A percentile compares a stretch with the other conserved stretches of the same genome.
These are phyloP conservation scores for Fraxinus ornus DNA, from an alignment of 305 asterid species.

Conservation along the genomic window DNA sequence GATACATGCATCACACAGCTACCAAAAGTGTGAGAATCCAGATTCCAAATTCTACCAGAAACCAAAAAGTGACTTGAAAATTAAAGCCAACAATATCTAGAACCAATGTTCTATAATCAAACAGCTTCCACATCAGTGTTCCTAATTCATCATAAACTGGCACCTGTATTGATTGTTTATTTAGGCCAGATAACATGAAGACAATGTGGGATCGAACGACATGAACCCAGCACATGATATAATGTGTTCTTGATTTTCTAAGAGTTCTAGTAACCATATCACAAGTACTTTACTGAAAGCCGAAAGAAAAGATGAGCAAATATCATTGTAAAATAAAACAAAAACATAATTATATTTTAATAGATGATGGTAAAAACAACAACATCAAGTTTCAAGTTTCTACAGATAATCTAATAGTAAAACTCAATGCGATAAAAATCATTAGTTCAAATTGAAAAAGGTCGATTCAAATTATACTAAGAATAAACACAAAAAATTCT, in stretches of 20 bases:
- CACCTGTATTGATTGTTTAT: background rate
- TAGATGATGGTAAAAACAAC: background rate
- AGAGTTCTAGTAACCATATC: background rate
- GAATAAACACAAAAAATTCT: background rate
- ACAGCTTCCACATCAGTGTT: background rate
- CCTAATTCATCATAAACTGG: background rate
- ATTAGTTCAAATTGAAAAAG: background rate
- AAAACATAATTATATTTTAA: background rate
- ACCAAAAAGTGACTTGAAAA: background rate
- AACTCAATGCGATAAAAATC: background rate
- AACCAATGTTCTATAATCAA: background rate
- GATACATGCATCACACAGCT: background rate
- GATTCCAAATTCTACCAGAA: background rate
- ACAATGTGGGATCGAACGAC: background rate
- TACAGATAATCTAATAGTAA: background rate
- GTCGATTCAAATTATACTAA: background rate
- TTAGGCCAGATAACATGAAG: background rate
- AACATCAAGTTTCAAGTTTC: background rate
- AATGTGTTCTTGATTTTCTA: background rate
- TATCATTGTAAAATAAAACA: background rate
- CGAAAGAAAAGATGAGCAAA: background rate
- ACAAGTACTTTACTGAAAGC: background rate
- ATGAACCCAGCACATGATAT: background rate
- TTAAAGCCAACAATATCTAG: background rate
- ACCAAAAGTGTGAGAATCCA: background rate